A percentile compares a stretch with the other conserved stretches of the same genome.
phyloP scores from a whole-genome alignment of 306 rosid species.

The Coriaria nepalensis region DNA sequence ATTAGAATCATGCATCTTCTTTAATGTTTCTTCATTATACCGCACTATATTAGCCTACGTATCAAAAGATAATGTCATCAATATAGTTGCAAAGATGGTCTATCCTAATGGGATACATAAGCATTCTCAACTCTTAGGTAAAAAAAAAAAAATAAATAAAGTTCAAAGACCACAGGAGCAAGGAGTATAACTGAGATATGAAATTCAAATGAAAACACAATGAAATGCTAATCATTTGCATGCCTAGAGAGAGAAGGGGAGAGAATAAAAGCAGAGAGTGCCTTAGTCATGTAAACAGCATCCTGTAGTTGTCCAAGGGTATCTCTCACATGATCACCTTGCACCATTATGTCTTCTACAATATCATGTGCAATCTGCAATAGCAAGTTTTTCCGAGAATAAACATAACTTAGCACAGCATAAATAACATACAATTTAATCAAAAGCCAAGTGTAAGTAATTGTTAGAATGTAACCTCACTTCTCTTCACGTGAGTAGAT shows the following conservation, averaged over 20 bases:
- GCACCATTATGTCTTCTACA: conserved; percentile 70
- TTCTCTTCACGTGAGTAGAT: conserved; percentile 57
- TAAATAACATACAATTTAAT: neutral
- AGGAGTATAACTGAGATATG: neutral
- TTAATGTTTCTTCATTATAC: conserved; percentile 56
- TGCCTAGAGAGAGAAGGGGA: conserved; percentile 11
- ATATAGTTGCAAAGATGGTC: neutral
- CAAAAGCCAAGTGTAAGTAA: neutral
- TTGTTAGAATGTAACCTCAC: conserved; percentile 43
- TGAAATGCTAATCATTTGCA: neutral
- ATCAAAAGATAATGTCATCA: conserved; percentile 20
- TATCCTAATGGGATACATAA: too few relatives aligned
- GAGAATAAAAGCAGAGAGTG: conserved; percentile 10
- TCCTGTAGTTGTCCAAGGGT: conserved; percentile 80
- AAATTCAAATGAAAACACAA: neutral
- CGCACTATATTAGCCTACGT: conserved; percentile 69
- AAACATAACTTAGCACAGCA: conserved; percentile 6
- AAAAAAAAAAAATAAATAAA: neutral
- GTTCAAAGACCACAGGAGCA: neutral
- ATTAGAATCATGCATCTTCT: conserved; percentile 52
- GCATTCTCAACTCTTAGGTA: too few relatives aligned
- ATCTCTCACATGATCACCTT: conserved; percentile 65
- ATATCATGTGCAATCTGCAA: conserved; percentile 76
- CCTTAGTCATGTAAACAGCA: conserved; percentile 91
- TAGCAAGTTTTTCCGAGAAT: conserved; percentile 9